Conservation (phyloP, 768 basidiomycete species). For the Podaxis sp. region DNA sequence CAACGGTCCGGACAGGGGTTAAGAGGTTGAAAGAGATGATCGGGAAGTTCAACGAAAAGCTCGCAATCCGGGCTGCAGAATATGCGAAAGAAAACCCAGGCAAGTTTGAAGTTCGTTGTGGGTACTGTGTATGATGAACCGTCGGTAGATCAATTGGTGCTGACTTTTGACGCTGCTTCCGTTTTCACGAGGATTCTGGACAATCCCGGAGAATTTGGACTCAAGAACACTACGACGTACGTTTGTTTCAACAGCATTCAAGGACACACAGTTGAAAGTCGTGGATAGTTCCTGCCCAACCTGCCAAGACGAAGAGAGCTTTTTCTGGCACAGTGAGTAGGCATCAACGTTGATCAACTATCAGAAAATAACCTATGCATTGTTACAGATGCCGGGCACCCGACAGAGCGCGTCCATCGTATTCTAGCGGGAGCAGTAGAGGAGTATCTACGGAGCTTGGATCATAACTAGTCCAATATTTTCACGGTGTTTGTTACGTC, state of each 20-base stretch:
- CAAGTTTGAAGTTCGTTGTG: not conserved
- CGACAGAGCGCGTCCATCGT: slow-evolving; percentile 1
- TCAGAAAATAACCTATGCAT: not conserved
- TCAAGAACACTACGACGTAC: not conserved
- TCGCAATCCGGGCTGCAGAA: not conserved
- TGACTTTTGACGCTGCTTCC: slow-evolving; percentile 3
- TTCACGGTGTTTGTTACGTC: not conserved
- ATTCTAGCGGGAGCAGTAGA: not conserved
- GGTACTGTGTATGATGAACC: not conserved
- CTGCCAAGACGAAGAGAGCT: not conserved
- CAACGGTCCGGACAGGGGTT: not conserved
- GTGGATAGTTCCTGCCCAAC: not conserved
- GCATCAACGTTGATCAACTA: not conserved
- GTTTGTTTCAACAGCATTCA: not conserved
- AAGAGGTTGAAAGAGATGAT: not conserved
- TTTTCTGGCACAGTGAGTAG: slow-evolving; percentile 11
- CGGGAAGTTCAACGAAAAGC: not conserved
- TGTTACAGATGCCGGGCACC: not conserved
- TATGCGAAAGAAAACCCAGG: slow-evolving; percentile 6
- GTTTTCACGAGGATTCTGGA: slow-evolving; percentile 1
- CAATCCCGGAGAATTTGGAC: not conserved
- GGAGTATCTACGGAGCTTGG: not conserved
- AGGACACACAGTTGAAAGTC: too few relatives aligned
- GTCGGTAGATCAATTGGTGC: not conserved
- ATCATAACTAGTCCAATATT: not conserved